phyloP scores from a whole-genome alignment of 768 basidiomycete genomes.

The Macrolepiota albuminosa region DNA sequence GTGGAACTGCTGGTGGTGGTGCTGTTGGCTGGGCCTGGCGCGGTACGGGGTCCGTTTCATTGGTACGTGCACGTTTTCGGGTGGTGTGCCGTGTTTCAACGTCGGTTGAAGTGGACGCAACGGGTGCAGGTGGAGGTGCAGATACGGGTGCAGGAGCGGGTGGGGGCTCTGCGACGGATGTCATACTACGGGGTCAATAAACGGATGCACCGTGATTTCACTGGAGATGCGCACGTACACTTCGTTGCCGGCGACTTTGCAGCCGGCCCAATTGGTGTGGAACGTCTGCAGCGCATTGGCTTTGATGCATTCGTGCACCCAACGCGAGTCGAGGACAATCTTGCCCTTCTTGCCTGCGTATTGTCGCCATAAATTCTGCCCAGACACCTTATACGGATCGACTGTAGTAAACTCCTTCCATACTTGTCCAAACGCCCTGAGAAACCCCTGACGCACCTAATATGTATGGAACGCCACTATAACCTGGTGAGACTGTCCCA shows the following conservation, averaged over 20 bases:
- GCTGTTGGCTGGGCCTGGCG: slow-evolving; percentile 15
- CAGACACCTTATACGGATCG: slow-evolving; percentile 72
- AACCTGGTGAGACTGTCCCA: slow-evolving; percentile 66
- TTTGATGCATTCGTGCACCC: slow-evolving; percentile 77
- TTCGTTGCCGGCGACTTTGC: slow-evolving; percentile 74
- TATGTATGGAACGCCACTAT: slow-evolving; percentile 77
- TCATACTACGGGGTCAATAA: slow-evolving; percentile 9
- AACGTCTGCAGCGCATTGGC: slow-evolving; percentile 67
- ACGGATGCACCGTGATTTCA: neutral
- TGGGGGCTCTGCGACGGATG: slow-evolving; percentile 16
- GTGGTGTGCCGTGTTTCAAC: slow-evolving; percentile 7
- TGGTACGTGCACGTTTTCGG: slow-evolving; percentile 10
- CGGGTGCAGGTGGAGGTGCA: slow-evolving; percentile 7
- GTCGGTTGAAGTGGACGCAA: slow-evolving; percentile 1
- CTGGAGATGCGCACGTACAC: slow-evolving; percentile 39
- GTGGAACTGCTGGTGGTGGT: slow-evolving; percentile 5
- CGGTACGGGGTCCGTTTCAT: slow-evolving; percentile 5
- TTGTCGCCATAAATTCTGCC: slow-evolving; percentile 77
- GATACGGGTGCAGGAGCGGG: slow-evolving; percentile 8
- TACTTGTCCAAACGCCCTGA: neutral
- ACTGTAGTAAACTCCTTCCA: slow-evolving; percentile 39
- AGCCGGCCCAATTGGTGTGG: slow-evolving; percentile 72
- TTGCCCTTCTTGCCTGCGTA: slow-evolving; percentile 79
- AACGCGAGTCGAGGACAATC: slow-evolving; percentile 65
- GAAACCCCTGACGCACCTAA: slow-evolving; percentile 48